A percentile compares a stretch with the other conserved stretches of the same genome.
Conservation (phyloP, 2,329 filamentous ascomycete species). For the Zymoseptoria tritici region DNA sequence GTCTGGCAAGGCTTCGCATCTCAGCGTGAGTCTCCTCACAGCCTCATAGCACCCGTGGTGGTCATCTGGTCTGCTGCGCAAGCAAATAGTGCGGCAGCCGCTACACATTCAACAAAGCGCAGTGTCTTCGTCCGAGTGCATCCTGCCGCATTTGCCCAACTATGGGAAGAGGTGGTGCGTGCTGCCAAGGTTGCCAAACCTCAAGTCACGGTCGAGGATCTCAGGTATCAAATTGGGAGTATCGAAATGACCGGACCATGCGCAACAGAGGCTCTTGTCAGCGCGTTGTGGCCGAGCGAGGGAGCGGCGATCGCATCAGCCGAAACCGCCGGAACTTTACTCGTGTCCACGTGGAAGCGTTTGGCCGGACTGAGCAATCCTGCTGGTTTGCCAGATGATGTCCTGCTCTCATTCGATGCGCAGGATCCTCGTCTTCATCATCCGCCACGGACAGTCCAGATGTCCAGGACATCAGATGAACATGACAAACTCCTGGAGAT, state of each 20-base stretch:
- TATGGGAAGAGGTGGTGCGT: conserved; percentile 57
- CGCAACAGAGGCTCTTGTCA: conserved; percentile 69
- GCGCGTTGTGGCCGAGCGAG: conserved; percentile 51
- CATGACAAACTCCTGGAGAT: conserved; percentile 47
- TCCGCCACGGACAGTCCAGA: conserved; percentile 54
- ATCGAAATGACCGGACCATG: conserved; percentile 65
- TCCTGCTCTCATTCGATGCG: conserved; percentile 64
- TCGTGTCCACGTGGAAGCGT: conserved; percentile 40
- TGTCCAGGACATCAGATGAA: conserved; percentile 16
- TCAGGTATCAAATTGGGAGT: conserved; percentile 65
- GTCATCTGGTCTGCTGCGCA: conserved; percentile 62
- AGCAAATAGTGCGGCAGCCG: conserved; percentile 9
- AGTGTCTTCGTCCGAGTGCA: conserved; percentile 68
- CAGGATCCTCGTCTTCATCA: conserved; percentile 74
- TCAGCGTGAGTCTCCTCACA: conserved; percentile 48
- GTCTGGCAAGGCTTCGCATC: conserved; percentile 51
- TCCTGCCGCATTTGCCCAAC: conserved; percentile 67
- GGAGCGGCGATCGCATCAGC: conserved; percentile 25
- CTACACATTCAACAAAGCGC: conserved; percentile 32
- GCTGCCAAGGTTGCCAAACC: conserved; percentile 55
- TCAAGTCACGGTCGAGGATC: conserved; percentile 56
- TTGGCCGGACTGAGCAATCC: conserved; percentile 59
- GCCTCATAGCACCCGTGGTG: conserved; percentile 61
- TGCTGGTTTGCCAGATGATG: conserved; percentile 59
- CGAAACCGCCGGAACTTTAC: conserved; percentile 36